Evolutionary conservation across 345 rosid genomes (phyloP).

Genomic region (Eucalyptus tenuipes): DNA sequence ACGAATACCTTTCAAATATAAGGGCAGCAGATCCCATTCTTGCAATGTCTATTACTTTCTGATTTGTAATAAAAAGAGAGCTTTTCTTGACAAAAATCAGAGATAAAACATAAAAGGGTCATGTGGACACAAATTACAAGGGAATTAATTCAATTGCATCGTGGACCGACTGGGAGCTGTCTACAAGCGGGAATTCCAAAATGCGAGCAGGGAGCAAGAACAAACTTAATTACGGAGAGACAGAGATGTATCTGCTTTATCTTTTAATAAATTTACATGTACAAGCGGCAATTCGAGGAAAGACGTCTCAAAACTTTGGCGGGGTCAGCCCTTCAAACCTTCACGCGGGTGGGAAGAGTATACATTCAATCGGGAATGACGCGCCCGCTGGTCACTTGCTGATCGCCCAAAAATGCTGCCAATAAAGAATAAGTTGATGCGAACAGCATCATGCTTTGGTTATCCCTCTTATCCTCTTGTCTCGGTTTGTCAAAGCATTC

Average conservation of each 20-base stretch:
- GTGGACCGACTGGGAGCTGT: background rate
- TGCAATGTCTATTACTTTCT: background rate
- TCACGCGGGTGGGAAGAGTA: background rate
- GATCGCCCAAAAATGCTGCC: background rate
- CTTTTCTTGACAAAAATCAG: background rate
- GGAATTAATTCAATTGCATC: background rate
- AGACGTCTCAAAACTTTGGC: background rate
- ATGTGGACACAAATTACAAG: background rate
- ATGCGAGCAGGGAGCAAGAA: background rate
- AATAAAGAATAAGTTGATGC: background rate
- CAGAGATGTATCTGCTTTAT: background rate
- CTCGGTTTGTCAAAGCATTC: constrained; percentile 23
- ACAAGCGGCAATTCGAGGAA: background rate
- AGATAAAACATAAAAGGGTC: background rate
- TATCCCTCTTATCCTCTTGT: background rate
- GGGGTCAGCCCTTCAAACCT: background rate
- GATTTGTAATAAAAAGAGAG: background rate
- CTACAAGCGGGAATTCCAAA: background rate
- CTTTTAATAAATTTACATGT: background rate
- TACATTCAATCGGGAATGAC: background rate
- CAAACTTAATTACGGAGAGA: background rate
- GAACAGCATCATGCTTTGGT: background rate
- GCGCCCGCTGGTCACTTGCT: background rate
- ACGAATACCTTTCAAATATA: background rate
- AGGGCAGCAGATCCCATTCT: background rate